Evolutionary conservation across 176 grass and related monocot species (phyloP), one percentile per base, ranked within the genome.

Genomic region (Chloris gayana): DNA sequence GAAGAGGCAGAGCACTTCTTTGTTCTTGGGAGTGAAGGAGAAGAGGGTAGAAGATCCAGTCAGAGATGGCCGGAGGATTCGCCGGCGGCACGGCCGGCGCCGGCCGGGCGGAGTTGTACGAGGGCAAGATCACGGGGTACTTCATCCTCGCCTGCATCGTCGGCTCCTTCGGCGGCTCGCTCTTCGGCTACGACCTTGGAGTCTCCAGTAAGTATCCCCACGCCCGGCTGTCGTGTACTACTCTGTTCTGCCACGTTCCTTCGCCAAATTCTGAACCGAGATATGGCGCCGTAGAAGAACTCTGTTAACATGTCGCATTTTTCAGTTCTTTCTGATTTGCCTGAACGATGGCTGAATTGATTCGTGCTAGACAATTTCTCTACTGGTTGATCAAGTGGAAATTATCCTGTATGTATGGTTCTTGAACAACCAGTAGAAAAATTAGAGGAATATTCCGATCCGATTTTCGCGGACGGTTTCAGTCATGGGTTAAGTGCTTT

Each of bases 101-200:
- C 21, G 81, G 86, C 58, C 85, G 96, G 82, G 96, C 92, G 19
- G 88, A 86, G 35, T 63, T 86, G 2, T 99, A 99, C 38, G 90
- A 99, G 39, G 96, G 92, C 15, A 95, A 78, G 83, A 89, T 95
- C 80, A 99, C 96, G 2, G 24, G 84, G 5, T 99, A 99, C 80
- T 95, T 99, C 76, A 83, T 99, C 47, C 82, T 99, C 69, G 92
- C 96, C 2, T 99, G 96, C 84, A 45, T 93, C 83, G 92, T 99
- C 37, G 92, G 96, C 18, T 99, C 96, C 31, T 91, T 99, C 15
- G 96, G 96, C 7, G 96, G 96, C 35, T 99, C 96, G n/a, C 96
- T 99, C 66, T 99, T 99, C 75, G 96, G 96, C 19, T 99, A 95
- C 33, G 96, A 99, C 79, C 96, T 99, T 73, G 96, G 96, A 17